Conservation (phyloP, 1,284 basidiomycete species). For the Trichosporon faecale region DNA sequence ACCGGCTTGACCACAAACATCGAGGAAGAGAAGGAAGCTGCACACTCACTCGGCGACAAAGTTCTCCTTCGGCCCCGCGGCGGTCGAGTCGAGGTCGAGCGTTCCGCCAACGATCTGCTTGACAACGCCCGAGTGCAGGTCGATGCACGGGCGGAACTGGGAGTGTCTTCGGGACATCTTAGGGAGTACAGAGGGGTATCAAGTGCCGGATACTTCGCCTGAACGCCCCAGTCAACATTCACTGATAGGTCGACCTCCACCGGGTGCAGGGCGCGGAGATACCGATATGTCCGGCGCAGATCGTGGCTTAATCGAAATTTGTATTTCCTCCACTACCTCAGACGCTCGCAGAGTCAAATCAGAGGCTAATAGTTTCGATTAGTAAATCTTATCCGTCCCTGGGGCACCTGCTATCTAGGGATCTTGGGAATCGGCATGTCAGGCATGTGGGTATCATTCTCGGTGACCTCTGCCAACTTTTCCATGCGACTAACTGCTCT, state of each 20-base stretch:
- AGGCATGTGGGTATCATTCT: too few relatives aligned
- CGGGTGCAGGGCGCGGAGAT: background rate
- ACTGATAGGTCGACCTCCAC: background rate
- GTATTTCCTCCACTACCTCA: background rate
- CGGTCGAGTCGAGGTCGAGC: conserved; percentile 56
- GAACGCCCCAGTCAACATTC: background rate
- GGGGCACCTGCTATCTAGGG: background rate
- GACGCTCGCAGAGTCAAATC: too few relatives aligned
- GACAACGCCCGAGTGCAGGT: conserved; percentile 89
- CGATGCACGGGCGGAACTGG: conserved; percentile 90
- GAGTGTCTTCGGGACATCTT: conserved; percentile 30
- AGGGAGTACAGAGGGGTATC: background rate
- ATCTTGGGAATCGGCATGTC: background rate
- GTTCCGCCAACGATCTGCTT: conserved; percentile 99
- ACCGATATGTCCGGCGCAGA: background rate
- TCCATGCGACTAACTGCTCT: background rate
- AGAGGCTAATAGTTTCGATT: too few relatives aligned
- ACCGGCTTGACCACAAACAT: too few relatives aligned
- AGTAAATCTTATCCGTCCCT: background rate
- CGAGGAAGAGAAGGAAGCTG: background rate
- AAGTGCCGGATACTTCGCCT: background rate
- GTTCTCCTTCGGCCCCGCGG: conserved; percentile 75
- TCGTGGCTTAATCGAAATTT: background rate
- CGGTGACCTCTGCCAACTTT: too few relatives aligned
- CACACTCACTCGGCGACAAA: conserved; percentile 78